These are phyloP conservation scores for Thinopyrum elongatum DNA, from an alignment of 176 grass and related monocot species.

Conservation along the genomic window DNA sequence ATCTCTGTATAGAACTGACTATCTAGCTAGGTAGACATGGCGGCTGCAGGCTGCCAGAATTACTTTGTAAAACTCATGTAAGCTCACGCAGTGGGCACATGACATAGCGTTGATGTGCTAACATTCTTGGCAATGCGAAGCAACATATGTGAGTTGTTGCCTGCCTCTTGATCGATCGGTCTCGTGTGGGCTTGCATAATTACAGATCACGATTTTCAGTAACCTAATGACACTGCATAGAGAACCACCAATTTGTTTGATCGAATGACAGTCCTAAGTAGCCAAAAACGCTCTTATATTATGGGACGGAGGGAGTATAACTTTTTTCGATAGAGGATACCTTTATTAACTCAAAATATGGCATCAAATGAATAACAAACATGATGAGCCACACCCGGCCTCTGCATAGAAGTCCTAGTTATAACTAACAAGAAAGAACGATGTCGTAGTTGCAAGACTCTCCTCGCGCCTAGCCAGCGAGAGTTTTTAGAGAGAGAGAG, in stretches of 20 bases:
- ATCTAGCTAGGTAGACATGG: not conserved
- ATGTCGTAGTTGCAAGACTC: not conserved
- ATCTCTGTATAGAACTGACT: slow-evolving; percentile 27
- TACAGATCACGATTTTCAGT: not conserved
- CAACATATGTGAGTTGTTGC: not conserved
- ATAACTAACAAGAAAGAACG: not conserved
- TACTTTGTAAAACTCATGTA: not conserved
- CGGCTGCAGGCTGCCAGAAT: not conserved
- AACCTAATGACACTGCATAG: not conserved
- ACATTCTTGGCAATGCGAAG: not conserved
- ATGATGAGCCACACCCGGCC: no score
- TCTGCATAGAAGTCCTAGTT: no score
- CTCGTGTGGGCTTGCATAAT: not conserved
- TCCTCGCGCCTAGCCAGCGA: not conserved
- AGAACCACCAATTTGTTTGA: not conserved
- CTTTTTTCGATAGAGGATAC: no score
- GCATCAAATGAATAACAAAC: no score
- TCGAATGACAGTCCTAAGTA: no score
- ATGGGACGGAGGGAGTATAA: no score
- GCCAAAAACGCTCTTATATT: no score
- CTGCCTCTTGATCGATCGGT: not conserved
- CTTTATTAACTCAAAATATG: no score
- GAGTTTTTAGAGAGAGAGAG: not conserved
- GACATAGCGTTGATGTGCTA: not conserved
- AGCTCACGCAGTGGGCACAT: slow-evolving; percentile 15